Evolutionary conservation across 768 basidiomycete species (phyloP), one percentile per base, ranked within the genome.

Genomic region (Boletellus emodensis): DNA sequence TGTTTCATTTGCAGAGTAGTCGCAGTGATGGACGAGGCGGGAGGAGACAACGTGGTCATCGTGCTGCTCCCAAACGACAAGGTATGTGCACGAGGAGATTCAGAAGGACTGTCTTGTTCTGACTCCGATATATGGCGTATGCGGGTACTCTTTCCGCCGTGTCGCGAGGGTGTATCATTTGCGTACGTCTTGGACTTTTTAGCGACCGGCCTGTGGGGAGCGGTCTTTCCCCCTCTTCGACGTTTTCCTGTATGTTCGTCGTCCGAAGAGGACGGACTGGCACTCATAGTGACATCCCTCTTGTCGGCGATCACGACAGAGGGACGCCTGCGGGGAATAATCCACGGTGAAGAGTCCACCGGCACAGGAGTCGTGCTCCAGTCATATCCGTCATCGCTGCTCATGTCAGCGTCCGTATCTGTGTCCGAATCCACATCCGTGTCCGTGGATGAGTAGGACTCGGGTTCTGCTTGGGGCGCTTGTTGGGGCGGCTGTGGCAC

Each of bases 241-340:
- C 63, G 66, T 35, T 56, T 65, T n/a, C 54, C 34, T 13, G 41
- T 35, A 3, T 26, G 52, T 35, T 40, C 53, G 32, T 54, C 43
- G 18, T 46, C 46, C 9, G 52, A 49, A 7, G 54, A 46, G 2
- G 22, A 42, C n/a, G 46, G 56, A 14, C 28, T 37, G 8, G 20
- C 24, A 4, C 36, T 46, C 8, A 8, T 18, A 11, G 38, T 4
- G 17, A 48, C 18, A 20, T 48, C 39, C 12, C 28, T 40, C 10
- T 44, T 44, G 20, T 49, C 33, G 6, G 43, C 17, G 3, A 51
- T 43, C 33, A 53, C 36, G 38, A 58, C 49, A 10, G 66, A 69
- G 7, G 59, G 53, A 33, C 57, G 56, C 34, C 53, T 62, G 37
- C 55, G 57, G 3, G 60, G 56, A 26, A 59, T 55, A 1, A 66